These are phyloP conservation scores for Hyphochytrium catenoides DNA, from an alignment of 352 stramenopile species.

Conservation along the genomic window DNA sequence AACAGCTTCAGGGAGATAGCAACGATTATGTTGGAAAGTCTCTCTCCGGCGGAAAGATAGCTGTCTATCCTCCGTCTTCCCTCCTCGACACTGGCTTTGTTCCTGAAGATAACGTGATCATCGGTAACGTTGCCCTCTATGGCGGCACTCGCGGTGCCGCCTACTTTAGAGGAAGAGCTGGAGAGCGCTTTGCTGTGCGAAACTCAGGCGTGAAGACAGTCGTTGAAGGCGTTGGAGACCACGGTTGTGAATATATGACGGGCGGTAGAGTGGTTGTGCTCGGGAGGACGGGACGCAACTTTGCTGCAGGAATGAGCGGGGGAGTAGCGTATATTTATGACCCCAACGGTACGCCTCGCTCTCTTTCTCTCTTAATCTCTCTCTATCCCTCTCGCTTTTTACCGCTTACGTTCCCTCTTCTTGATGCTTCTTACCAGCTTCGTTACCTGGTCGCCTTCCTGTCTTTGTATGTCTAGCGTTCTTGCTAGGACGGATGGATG, in stretches of 20 bases:
- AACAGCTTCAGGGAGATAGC: constrained; percentile 66
- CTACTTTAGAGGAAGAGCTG: constrained; percentile 83
- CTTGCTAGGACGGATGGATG: too few species aligned
- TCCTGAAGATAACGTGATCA: constrained; percentile 63
- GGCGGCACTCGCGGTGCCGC: constrained; percentile 72
- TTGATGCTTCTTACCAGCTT: too few species aligned
- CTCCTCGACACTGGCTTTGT: constrained; percentile 19
- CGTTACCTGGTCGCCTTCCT: too few species aligned
- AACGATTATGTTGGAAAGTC: constrained; percentile 92
- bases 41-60: constrained; percentile 72
- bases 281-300: constrained; percentile 79
- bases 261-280: constrained; percentile 76
- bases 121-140: constrained; percentile 87
- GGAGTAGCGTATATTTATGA: constrained; percentile 91
- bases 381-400: too few species aligned
- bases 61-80: constrained; percentile 38
- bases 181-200: constrained; percentile 85
- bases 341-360: too few species aligned
- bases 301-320: constrained; percentile 84
- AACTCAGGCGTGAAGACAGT: constrained; percentile 86
- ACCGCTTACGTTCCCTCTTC: too few species aligned
- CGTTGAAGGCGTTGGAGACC: constrained; percentile 83
- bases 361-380: too few species aligned
- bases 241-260: constrained; percentile 97
- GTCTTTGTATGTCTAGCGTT: too few species aligned